Evolutionary conservation across 169 alveolate genomes (phyloP).

Genomic region (Plasmodium gaboni): DNA sequence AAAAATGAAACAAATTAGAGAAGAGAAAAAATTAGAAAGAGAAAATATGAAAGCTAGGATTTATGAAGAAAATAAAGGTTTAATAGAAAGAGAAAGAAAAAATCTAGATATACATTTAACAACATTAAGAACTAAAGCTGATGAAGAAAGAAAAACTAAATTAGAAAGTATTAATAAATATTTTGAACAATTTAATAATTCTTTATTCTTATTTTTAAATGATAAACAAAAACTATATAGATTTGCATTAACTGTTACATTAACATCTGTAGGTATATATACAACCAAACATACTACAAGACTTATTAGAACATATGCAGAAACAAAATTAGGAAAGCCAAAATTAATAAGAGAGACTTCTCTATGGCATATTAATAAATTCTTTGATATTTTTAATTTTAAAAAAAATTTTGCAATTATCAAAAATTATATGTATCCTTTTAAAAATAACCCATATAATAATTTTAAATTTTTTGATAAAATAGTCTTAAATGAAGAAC

Average conservation of each 20-base stretch:
- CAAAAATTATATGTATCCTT: neutral
- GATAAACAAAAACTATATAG: conserved; percentile 86
- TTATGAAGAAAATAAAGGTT: conserved; percentile 88
- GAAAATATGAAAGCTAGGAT: conserved; percentile 91
- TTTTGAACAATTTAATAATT: conserved; percentile 88
- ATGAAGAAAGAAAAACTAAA: conserved; percentile 93
- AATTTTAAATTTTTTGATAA: conserved; percentile 85
- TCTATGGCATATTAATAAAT: conserved; percentile 83
- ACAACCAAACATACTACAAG: conserved; percentile 66
- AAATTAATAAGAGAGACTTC: conserved; percentile 93
- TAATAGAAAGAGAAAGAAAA: conserved; percentile 87
- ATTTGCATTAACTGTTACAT: conserved; percentile 51
- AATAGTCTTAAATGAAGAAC: conserved; percentile 90
- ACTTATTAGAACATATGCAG: conserved; percentile 69
- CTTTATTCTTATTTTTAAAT: conserved; percentile 81
- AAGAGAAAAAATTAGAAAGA: conserved; percentile 88
- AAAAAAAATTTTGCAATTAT: conserved; percentile 25
- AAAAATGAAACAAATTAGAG: conserved; percentile 84
- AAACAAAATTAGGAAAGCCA: conserved; percentile 91
- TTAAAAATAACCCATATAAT: neutral
- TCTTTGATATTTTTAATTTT: conserved; percentile 52
- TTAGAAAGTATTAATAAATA: conserved; percentile 89
- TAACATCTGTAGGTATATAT: conserved; percentile 68
- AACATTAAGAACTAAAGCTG: conserved; percentile 88
- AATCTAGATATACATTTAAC: conserved; percentile 87